These are phyloP conservation scores for Acmispon strigosus DNA, from an alignment of 306 rosid species.

Conservation along the genomic window DNA sequence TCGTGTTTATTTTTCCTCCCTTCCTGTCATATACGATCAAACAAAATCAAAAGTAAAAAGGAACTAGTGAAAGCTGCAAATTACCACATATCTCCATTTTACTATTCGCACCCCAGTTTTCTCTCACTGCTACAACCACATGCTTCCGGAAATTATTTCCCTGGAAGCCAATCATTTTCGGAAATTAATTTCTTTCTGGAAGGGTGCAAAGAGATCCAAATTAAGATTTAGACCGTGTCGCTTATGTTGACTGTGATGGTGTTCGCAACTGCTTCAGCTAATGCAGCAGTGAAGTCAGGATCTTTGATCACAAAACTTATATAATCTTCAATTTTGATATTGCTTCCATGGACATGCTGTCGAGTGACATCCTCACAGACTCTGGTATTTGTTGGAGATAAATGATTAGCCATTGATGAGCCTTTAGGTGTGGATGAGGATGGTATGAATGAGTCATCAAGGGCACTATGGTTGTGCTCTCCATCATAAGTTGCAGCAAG, in stretches of 20 bases:
- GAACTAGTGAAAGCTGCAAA: too few relatives aligned
- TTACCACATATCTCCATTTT: too few relatives aligned
- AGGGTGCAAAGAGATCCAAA: neutral
- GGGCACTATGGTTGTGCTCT: constrained; percentile 51
- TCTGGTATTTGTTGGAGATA: constrained; percentile 10
- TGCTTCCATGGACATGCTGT: neutral
- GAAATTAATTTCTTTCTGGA: too few relatives aligned
- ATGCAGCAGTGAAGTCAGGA: constrained; percentile 36
- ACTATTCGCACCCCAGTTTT: too few relatives aligned
- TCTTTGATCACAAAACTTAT: constrained; percentile 46
- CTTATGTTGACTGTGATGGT: constrained; percentile 32
- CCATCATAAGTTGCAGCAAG: constrained; percentile 69
- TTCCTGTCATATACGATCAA: too few relatives aligned
- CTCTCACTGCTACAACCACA: too few relatives aligned
- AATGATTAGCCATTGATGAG: neutral
- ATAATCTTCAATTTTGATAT: constrained; percentile 35
- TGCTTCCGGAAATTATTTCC: too few relatives aligned
- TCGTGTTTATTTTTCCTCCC: neutral
- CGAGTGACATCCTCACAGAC: constrained; percentile 17
- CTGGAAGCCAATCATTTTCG: too few relatives aligned
- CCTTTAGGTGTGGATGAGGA: constrained; percentile 30
- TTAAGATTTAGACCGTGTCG: constrained; percentile 25
- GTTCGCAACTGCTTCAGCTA: constrained; percentile 63
- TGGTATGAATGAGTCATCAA: neutral
- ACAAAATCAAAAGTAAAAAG: neutral